Base-by-base conservation (phyloP, 805 yeast species). In the Metahyphopichia silvanorum region DNA sequence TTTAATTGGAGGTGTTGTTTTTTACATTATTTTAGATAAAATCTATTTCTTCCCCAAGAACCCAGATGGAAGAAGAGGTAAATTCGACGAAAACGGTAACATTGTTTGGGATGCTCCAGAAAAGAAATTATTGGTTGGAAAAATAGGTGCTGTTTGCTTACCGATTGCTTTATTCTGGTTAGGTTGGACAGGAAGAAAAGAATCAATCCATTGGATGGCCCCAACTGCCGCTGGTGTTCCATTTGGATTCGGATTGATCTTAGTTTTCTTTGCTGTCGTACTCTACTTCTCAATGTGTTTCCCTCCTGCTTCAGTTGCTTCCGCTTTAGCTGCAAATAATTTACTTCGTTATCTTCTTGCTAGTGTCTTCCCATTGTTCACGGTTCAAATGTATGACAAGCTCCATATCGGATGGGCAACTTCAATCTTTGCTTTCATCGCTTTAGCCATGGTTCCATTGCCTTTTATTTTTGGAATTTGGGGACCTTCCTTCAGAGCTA, bases 311-410 rank as follows among this genome's bases (percentile, higher is more conserved):
- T 71, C 74, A 21, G 82, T 86, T 15, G 95, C 96, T 0, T 80
- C 91, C n/a, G 91, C 94, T 3, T 57, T 86, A 40, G 95, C 95
- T 21, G 96, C 95, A 10, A 88, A 87, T 60, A 86, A 85, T 54
- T 66, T 88, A 49, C 57, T 81, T 36, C 75, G 96, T 61, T 86
- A 86, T 52, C 44, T 81, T 20, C 54, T 83, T 40, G 86, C 94
- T 7, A 78, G 86, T 5, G 85, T 79, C 14, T 81, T 88, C 69
- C 96, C 96, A 35, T 66, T 88, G 38, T 87, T 88, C 61, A 84
- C 88, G 1, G 74, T 79, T 14, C 96, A 87, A 60, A 85, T 88
- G 95, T 81, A 82, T 63, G 54, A 71, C 13, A 78, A 70, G 27
- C 64, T 88, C 49, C 78, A 78, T 24, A 75, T 80, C 43, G 84